Percentiles rank a stretch among this genome's conserved stretches.
Conservation (phyloP, 441 rosid species). For the Biscutella auriculata region DNA sequence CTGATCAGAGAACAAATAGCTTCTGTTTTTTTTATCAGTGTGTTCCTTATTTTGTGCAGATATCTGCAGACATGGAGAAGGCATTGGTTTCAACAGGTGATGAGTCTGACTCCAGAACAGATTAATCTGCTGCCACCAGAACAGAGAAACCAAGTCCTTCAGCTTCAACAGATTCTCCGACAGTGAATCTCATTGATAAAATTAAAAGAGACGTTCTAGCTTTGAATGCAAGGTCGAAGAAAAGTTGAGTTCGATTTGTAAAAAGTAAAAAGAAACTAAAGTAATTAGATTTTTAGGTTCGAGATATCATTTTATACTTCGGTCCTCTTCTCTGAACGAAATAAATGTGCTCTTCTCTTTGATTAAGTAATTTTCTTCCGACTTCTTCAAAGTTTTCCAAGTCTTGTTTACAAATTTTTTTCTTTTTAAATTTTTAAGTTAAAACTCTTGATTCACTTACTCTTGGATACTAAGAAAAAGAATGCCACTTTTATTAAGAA, state of each 20-base stretch:
- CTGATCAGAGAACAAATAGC: neutral
- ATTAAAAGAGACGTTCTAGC: slow-evolving; percentile 12
- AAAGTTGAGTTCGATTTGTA: slow-evolving; percentile 6
- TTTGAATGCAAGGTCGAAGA: slow-evolving; percentile 13
- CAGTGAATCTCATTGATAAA: slow-evolving; percentile 29
- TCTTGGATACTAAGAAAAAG: neutral
- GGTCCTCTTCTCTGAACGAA: neutral
- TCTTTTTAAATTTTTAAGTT: neutral
- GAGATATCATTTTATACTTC: neutral
- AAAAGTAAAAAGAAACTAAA: neutral
- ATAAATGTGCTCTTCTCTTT: neutral
- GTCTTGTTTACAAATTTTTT: neutral
- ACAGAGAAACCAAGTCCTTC: slow-evolving; percentile 86
- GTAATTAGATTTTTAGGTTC: neutral
- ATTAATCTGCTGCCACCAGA: slow-evolving; percentile 78
- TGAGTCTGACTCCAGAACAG: slow-evolving; percentile 93
- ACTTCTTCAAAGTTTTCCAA: neutral
- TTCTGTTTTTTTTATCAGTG: neutral
- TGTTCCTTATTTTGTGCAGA: slow-evolving; percentile 28
- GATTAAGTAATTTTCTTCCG: neutral
- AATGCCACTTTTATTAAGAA: neutral
- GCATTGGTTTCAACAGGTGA: slow-evolving; percentile 87
- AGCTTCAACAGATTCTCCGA: slow-evolving; percentile 88
- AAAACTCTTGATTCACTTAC: neutral
- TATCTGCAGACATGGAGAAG: slow-evolving; percentile 92